Evolutionary conservation across 306 rosid genomes (phyloP).

Genomic region (Castanea sativa): DNA sequence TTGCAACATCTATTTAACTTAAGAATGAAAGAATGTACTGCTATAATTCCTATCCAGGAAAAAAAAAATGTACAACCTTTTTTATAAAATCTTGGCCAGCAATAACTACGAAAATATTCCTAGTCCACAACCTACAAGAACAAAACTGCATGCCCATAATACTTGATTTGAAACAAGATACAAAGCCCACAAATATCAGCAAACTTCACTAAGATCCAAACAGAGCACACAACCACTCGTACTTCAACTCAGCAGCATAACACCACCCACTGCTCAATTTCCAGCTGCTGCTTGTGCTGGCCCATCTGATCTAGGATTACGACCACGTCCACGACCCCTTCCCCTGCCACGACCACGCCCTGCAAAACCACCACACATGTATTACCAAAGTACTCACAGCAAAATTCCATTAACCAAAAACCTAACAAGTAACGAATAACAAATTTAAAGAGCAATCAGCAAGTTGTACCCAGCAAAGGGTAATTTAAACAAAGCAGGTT

Average conservation of each 20-base stretch:
- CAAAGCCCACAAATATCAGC: conserved; percentile 25
- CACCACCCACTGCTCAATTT: conserved; percentile 41
- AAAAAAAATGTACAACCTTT: conserved; percentile 28
- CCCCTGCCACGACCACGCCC: conserved; percentile 69
- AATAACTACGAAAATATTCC: conserved; percentile 14
- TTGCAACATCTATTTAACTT: conserved; percentile 2
- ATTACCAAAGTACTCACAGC: background rate
- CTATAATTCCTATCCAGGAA: conserved; percentile 32
- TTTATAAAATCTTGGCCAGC: conserved; percentile 11
- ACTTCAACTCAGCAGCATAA: conserved; percentile 30
- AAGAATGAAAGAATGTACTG: conserved; percentile 42
- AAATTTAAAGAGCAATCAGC: background rate
- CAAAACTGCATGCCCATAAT: conserved; percentile 52
- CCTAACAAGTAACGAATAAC: background rate
- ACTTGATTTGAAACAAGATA: conserved; percentile 23
- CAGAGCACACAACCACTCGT: conserved; percentile 42
- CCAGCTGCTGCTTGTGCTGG: conserved; percentile 51
- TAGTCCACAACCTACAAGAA: conserved; percentile 32
- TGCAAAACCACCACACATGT: conserved; percentile 30
- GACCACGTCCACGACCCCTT: conserved; percentile 58
- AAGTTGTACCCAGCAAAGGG: background rate
- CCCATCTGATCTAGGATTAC: conserved; percentile 36
- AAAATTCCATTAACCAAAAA: background rate
- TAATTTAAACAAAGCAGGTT: background rate
- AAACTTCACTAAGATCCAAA: conserved; percentile 38